Evolutionary conservation across 1,284 basidiomycete species (phyloP).

Genomic region (Testicularia cyperi): DNA sequence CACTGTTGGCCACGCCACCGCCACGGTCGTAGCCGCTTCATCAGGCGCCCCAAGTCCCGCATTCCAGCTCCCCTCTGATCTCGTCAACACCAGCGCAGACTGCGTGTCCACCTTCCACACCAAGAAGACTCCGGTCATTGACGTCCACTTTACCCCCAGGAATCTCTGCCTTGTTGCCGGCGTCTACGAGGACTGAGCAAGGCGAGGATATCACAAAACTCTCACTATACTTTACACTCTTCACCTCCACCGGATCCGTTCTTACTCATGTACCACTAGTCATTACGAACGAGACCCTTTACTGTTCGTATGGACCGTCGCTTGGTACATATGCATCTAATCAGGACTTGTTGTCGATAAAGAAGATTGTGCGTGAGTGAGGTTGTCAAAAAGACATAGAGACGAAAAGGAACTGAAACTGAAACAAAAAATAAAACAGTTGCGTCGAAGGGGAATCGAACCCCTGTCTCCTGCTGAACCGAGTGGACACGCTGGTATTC

Average conservation of each 20-base stretch:
- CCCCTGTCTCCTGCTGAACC: constrained; percentile 32
- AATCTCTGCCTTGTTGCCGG: constrained; percentile 91
- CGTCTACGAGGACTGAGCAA: constrained; percentile 47
- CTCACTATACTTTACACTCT: background rate
- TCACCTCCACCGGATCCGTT: background rate
- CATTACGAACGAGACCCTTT: background rate
- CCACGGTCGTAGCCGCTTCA: constrained; percentile 1
- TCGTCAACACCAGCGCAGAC: constrained; percentile 65
- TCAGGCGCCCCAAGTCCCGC: too few species aligned
- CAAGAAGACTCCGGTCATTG: constrained; percentile 87
- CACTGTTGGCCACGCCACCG: constrained; percentile 2
- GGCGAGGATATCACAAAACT: too few species aligned
- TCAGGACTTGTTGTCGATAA: too few species aligned
- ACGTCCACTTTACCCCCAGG: constrained; percentile 89
- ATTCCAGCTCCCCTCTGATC: constrained; percentile 6
- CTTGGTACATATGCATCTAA: background rate
- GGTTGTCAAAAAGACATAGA: background rate
- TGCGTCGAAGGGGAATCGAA: constrained; percentile 32
- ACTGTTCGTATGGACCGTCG: background rate
- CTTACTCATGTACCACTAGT: background rate
- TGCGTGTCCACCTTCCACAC: constrained; percentile 87
- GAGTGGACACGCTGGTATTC: constrained; percentile 1
- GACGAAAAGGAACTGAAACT: background rate
- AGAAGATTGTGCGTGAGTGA: too few species aligned
- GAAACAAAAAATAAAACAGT: background rate